phyloP scores from a whole-genome alignment of 2,329 filamentous ascomycete species.

The Calonectria pteridis region DNA sequence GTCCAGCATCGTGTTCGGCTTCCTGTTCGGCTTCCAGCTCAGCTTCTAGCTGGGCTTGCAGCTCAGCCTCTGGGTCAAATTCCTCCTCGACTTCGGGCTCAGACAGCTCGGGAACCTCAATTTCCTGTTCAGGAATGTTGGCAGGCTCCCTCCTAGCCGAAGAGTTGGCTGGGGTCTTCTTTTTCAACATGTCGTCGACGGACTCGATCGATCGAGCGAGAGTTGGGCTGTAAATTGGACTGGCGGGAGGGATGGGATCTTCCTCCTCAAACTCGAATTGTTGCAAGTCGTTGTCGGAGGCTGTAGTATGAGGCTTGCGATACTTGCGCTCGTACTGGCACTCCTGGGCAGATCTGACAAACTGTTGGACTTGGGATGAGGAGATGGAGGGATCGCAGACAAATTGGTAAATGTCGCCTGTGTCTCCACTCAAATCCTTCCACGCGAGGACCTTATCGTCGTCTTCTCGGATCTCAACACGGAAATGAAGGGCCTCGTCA shows the following conservation, averaged over 20 bases:
- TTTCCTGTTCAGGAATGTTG: conserved; percentile 48
- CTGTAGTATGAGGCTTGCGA: conserved; percentile 81
- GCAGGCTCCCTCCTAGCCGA: conserved; percentile 58
- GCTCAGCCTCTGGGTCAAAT: background rate
- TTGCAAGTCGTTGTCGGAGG: conserved; percentile 82
- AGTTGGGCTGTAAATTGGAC: conserved; percentile 70
- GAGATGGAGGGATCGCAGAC: conserved; percentile 85
- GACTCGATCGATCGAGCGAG: conserved; percentile 68
- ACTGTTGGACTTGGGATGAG: conserved; percentile 79
- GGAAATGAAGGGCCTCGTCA: conserved; percentile 91
- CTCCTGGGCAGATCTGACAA: conserved; percentile 86
- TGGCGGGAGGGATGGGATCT: conserved; percentile 73
- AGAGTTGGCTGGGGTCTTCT: conserved; percentile 63
- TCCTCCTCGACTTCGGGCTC: conserved; percentile 28
- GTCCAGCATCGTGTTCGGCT: background rate
- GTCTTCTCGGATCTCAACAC: conserved; percentile 82
- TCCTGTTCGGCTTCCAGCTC: background rate
- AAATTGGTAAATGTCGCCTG: conserved; percentile 97
- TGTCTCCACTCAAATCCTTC: conserved; percentile 94
- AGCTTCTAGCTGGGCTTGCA: background rate
- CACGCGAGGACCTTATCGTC: conserved; percentile 92
- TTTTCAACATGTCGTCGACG: conserved; percentile 67
- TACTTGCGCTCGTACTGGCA: conserved; percentile 99
- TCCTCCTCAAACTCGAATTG: conserved; percentile 84
- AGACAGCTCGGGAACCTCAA: conserved; percentile 43